Evolutionary conservation across 352 stramenopile species (phyloP), one percentile per base, ranked within the genome.

Genomic region (Phytopythium ostracodes): DNA sequence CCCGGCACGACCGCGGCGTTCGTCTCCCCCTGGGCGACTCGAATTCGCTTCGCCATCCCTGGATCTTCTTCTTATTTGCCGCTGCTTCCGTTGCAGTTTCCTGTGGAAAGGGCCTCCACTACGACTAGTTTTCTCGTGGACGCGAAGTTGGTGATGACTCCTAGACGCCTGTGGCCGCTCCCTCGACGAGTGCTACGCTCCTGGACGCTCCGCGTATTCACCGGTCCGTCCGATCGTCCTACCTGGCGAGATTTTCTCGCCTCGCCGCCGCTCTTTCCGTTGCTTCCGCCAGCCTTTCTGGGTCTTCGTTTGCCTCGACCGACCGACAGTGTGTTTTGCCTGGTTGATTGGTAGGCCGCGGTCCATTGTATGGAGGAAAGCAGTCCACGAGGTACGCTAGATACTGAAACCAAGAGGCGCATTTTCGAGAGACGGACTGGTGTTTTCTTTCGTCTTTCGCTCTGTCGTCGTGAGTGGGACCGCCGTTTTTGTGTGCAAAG

Each of bases 41-140:
- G 75, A 15, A 92, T 58, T 65, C 82, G 82, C 70, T 92, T 92
- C 38, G 82, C 73, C 80, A 92, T 90, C 14, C 14, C 22, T 52
- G 46, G 46, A 52, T 33, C 46, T 52, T n/a, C 22, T n/a, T 33
- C 22, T 52, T 35, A 14, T 31, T 20, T 33, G n/a, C n/a, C 49
- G n/a, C 20, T 27, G 58, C n/a, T 60, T 56, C 20, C 2, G 40
- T 47, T 20, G 40, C 40, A 4, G 18, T 0, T 7, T 11, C 40
- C 17, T 11, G 33, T 11, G 1, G 33, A 38, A 38, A 38, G 33
- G 14, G 14, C 1, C 10, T 10, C 33, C 33, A 14, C 33, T 38
- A 5, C 33, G 33, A 38, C 18, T 7, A 25, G 4, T 44, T 44
- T n/a, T 44, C 38, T 44, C 12, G 38, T n/a, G 38, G 2, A n/a